These are phyloP conservation scores for Bauhinia variegata DNA, from an alignment of 306 rosid species.

Conservation along the genomic window DNA sequence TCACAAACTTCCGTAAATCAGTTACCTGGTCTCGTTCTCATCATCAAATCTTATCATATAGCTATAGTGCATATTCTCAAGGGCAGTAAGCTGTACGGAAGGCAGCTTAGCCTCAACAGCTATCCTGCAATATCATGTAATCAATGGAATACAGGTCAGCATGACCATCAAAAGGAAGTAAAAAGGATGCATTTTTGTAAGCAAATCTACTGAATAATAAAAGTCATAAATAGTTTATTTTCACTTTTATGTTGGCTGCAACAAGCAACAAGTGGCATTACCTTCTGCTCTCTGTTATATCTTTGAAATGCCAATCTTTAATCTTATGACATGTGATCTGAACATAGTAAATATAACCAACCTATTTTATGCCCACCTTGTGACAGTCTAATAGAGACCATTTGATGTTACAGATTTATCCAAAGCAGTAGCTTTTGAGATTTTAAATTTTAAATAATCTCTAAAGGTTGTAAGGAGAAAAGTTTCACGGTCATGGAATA, in stretches of 20 bases:
- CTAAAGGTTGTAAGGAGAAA: too few relatives aligned
- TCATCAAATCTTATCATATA: slow-evolving; percentile 84
- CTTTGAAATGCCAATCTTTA: not conserved
- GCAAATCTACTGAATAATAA: slow-evolving; percentile 27
- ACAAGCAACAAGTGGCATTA: slow-evolving; percentile 7
- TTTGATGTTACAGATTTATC: not conserved
- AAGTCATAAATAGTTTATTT: not conserved
- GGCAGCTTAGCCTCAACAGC: slow-evolving; percentile 74
- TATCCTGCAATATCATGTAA: slow-evolving; percentile 57
- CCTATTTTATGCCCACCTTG: not conserved
- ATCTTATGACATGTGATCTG: not conserved
- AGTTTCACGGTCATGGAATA: too few relatives aligned
- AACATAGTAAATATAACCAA: not conserved
- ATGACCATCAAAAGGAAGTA: slow-evolving; percentile 40
- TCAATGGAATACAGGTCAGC: slow-evolving; percentile 30
- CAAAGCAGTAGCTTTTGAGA: not conserved
- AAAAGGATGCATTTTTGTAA: slow-evolving; percentile 9
- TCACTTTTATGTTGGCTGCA: slow-evolving; percentile 23
- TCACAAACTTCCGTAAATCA: slow-evolving; percentile 28
- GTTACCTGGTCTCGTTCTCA: slow-evolving; percentile 80
- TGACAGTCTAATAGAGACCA: not conserved
- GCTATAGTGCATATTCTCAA: slow-evolving; percentile 93
- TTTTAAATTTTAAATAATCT: too few relatives aligned
- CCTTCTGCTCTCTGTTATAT: not conserved
- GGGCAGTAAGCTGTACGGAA: slow-evolving; percentile 70